A percentile compares a stretch with the other conserved stretches of the same genome.
phyloP scores from a whole-genome alignment of 192 early-diverging fungal genomes.

The Pilobolus umbonatus region DNA sequence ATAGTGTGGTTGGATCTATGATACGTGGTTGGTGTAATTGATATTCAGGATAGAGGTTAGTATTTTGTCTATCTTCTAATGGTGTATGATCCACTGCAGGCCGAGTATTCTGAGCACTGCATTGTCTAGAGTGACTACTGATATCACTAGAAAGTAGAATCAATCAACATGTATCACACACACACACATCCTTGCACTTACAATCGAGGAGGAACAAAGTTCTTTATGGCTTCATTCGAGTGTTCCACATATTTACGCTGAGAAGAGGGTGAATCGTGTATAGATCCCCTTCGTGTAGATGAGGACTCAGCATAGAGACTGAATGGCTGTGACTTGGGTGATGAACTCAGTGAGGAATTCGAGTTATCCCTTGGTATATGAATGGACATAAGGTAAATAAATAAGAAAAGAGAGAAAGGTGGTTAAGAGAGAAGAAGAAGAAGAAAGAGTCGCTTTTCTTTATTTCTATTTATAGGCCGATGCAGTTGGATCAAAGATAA shows the following conservation, averaged over 20 bases:
- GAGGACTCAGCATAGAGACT: slow-evolving; percentile 13
- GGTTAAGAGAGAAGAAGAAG: background rate
- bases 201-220: slow-evolving; percentile 13
- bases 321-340: slow-evolving; percentile 5
- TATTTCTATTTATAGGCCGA: background rate
- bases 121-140: background rate
- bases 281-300: slow-evolving; percentile 12
- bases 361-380: background rate
- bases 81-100: background rate
- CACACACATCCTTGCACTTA: background rate
- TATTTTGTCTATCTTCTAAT: too few species aligned
- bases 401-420: background rate
- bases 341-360: background rate
- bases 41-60: background rate
- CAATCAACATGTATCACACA: background rate
- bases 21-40: background rate
- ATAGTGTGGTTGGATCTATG: slow-evolving; percentile 1
- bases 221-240: background rate
- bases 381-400: slow-evolving; percentile 4
- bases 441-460: background rate
- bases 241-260: slow-evolving; percentile 9
- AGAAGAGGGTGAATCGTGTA: slow-evolving; percentile 8
- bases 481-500: too few species aligned
- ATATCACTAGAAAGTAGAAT: background rate
- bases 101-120: background rate